These are phyloP conservation scores for Vicia sativa DNA, from an alignment of 306 rosid genomes.

Conservation along the genomic window DNA sequence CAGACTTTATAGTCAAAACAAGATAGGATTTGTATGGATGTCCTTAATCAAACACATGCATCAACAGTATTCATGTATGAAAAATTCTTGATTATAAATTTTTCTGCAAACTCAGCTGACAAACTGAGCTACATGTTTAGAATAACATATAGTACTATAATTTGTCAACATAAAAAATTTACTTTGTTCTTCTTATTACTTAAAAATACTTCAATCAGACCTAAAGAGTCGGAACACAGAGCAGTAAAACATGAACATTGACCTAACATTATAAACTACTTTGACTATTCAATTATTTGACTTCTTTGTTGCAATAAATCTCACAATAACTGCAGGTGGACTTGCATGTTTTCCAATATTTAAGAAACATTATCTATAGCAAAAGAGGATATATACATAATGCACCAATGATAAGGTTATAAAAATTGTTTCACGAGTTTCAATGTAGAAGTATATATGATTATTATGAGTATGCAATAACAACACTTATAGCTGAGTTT, in stretches of 20 bases:
- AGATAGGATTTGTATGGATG: too few relatives aligned
- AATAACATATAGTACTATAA: too few relatives aligned
- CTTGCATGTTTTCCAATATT: constrained; percentile 7
- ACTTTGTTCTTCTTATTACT: not conserved
- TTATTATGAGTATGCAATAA: constrained; percentile 25
- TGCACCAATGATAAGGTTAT: constrained; percentile 27
- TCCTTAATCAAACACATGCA: too few relatives aligned
- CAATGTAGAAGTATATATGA: constrained; percentile 25
- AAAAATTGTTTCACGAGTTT: constrained; percentile 43
- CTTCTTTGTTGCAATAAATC: not conserved
- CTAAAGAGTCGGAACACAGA: not conserved
- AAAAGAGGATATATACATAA: not conserved
- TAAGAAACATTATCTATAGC: constrained; percentile 12
- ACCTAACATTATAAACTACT: not conserved
- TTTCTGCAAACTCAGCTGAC: too few relatives aligned
- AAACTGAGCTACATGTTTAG: too few relatives aligned
- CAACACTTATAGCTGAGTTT: constrained; percentile 11
- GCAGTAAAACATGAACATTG: not conserved
- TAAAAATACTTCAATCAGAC: not conserved
- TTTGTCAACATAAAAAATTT: not conserved
- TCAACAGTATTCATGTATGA: too few relatives aligned
- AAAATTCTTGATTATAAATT: too few relatives aligned
- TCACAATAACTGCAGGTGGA: constrained; percentile 37
- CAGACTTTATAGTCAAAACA: too few relatives aligned
- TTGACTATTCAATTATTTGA: not conserved